phyloP scores from a whole-genome alignment of 306 rosid genomes.

The Neltuma alba region DNA sequence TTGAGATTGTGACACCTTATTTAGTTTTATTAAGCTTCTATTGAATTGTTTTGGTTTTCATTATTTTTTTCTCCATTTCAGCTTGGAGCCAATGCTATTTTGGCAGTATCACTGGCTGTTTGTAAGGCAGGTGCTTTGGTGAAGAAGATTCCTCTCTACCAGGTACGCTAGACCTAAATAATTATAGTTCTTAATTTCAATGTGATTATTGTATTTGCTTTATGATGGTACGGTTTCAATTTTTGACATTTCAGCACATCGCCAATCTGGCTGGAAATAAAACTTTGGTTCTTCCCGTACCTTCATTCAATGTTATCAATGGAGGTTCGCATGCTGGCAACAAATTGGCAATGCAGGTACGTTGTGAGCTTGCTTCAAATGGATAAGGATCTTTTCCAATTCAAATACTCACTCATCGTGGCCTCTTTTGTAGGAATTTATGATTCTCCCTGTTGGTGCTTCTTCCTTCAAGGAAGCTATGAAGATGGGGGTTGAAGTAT shows the following conservation, averaged over 20 bases:
- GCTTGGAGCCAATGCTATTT: constrained; percentile 98
- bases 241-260: constrained; percentile 70
- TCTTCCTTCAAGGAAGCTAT: constrained; percentile 96
- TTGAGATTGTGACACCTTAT: not conserved
- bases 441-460: constrained; percentile 98
- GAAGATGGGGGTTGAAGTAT: constrained; percentile 99
- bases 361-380: constrained; percentile 1
- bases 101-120: constrained; percentile 94
- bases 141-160: constrained; percentile 84
- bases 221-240: constrained; percentile 32
- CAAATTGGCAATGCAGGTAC: constrained; percentile 98
- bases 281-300: constrained; percentile 87
- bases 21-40: not conserved
- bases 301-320: constrained; percentile 95
- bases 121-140: constrained; percentile 91
- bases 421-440: constrained; percentile 74
- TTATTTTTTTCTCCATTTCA: constrained; percentile 38
- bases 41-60: not conserved
- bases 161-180: constrained; percentile 48
- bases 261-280: constrained; percentile 97
- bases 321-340: constrained; percentile 99
- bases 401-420: not conserved
- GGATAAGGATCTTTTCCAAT: not conserved
- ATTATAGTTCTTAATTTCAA: not conserved
- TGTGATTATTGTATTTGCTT: constrained; percentile 3